Evolutionary conservation across 495 filamentous ascomycete genomes (phyloP), one percentile per base, ranked within the genome.

Genomic region (Neurospora pannonica): DNA sequence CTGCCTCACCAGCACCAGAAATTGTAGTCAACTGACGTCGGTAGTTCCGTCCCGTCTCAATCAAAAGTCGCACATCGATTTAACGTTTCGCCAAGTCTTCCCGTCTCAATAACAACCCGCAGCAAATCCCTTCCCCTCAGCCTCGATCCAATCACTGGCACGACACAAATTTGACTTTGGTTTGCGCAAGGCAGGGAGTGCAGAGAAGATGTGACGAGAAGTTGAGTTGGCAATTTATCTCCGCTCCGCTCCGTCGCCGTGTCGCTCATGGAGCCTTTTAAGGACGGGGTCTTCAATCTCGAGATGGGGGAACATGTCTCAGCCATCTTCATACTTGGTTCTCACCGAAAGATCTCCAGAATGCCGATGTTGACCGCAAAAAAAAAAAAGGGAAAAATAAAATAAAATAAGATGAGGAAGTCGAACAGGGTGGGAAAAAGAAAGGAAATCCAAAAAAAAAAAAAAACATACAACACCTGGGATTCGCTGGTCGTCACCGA

Each of bases 401-500:
- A 24, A 28, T 6, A 54, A 28, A 21, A 48, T 0, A n/a, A 72
- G n/a, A n/a, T n/a, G 72, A 67, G 74, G 71, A 70, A 75, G 73
- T 77, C 72, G 67, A 72, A 48, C 9, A 48, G 1, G 3, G n/a
- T 21, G 43, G 43, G 8, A 38, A 38, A 38, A 38, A 13, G 17
- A 43, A 43, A 42, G 15, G 39, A 19, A 37, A 37, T 37, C 36
- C 36, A n/a, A 3, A 21, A 48, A 21, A 13, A 28, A n/a, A n/a
- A 72, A 72, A 74, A 70, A 71, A 77, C 72, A 77, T 78, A 75
- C 77, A 78, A 77, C 77, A 74, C 77, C 77, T 60, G 74, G 77
- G 70, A 78, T 77, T 77, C 77, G 71, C 77, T 77, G 71, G 72
- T 86, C 80, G 82, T 85, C 85, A 85, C 82, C 85, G 79, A 86